These are phyloP conservation scores for Sporothrix inflata DNA, from an alignment of 2,329 filamentous ascomycete species.

Conservation along the genomic window DNA sequence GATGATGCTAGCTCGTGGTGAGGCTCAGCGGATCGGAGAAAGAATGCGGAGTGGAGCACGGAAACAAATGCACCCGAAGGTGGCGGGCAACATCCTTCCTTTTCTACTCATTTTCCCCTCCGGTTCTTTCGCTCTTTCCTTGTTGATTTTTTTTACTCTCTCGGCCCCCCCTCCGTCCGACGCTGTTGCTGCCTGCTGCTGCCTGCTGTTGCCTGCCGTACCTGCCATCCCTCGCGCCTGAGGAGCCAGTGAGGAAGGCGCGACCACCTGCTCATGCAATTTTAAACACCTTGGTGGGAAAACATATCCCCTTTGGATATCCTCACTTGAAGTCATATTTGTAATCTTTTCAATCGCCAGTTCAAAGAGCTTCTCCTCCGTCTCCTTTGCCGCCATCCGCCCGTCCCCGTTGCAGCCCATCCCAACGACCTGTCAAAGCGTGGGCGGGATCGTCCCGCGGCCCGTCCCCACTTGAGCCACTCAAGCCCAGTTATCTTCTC, in stretches of 20 bases:
- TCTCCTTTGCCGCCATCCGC: too few species aligned
- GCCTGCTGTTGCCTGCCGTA: background rate
- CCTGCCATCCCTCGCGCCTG: background rate
- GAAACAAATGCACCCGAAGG: background rate
- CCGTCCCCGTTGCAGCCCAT: background rate
- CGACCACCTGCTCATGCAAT: background rate
- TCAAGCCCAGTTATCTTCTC: background rate
- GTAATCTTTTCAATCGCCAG: too few species aligned
- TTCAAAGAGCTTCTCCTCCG: too few species aligned
- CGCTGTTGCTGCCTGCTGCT: background rate
- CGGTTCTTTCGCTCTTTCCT: background rate
- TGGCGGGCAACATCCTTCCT: background rate
- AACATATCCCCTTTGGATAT: too few species aligned
- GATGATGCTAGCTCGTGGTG: background rate
- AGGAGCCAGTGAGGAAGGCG: background rate
- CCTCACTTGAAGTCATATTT: too few species aligned
- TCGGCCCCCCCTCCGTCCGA: background rate
- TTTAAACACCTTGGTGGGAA: too few species aligned
- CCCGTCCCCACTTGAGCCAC: background rate
- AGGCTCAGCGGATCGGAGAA: background rate
- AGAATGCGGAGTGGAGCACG: background rate
- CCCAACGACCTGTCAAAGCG: too few species aligned
- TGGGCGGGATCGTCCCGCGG: background rate
- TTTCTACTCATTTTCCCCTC: background rate
- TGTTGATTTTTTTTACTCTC: background rate